phyloP scores from a whole-genome alignment of 345 rosid species.

The Populus euphratica region DNA sequence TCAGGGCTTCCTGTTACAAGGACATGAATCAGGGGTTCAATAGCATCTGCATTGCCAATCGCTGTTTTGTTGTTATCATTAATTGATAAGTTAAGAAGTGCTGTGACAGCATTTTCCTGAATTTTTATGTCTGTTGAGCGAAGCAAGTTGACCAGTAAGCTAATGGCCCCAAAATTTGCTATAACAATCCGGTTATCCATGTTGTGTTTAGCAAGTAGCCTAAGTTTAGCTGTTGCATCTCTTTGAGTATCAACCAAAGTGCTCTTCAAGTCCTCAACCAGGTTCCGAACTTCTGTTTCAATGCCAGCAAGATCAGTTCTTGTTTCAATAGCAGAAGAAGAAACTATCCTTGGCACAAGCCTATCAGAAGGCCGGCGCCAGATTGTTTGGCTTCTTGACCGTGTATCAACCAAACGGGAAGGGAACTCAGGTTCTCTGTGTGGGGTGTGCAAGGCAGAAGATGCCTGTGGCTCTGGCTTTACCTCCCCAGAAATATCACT shows the following conservation, averaged over 20 bases:
- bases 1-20: constrained; percentile 74
- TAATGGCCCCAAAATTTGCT: constrained; percentile 69
- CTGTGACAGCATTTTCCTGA: constrained; percentile 83
- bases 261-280: constrained; percentile 61
- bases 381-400: constrained; percentile 51
- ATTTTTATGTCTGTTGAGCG: constrained; percentile 47
- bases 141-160: constrained; percentile 56
- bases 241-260: constrained; percentile 56
- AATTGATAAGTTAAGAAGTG: constrained; percentile 83
- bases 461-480: constrained; percentile 44
- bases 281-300: constrained; percentile 63
- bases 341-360: constrained; percentile 61
- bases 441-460: constrained; percentile 35
- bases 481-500: constrained; percentile 83
- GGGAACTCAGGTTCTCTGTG: constrained; percentile 58
- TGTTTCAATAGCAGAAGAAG: constrained; percentile 57
- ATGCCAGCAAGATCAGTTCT: constrained; percentile 75
- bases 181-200: constrained; percentile 75
- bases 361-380: constrained; percentile 83
- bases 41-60: constrained; percentile 70
- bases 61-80: constrained; percentile 70
- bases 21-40: constrained; percentile 72
- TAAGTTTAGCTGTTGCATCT: constrained; percentile 52
- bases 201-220: constrained; percentile 74
- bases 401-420: constrained; percentile 51